Evolutionary conservation across 257 asterid genomes (phyloP).

Genomic region (Catharanthus roseus): DNA sequence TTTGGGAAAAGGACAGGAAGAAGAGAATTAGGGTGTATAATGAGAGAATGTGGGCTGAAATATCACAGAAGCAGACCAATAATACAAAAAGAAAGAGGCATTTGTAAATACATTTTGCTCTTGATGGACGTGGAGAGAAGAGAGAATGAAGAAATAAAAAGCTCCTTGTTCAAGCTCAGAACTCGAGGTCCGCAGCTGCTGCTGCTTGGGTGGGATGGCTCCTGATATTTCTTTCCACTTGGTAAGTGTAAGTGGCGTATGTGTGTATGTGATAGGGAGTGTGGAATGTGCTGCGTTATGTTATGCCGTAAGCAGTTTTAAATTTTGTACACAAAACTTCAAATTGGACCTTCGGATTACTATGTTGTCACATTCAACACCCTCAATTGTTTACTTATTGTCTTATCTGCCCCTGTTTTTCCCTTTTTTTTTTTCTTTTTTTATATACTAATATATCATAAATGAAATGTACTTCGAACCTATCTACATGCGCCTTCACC

Average conservation of each 20-base stretch:
- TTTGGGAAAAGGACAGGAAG: slow-evolving; percentile 8
- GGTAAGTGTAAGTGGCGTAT: neutral
- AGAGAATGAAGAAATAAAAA: neutral
- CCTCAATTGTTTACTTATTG: neutral
- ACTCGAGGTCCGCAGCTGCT: slow-evolving; percentile 7
- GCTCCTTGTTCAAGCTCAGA: slow-evolving; percentile 2
- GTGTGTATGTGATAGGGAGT: too few species aligned
- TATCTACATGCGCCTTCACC: too few species aligned
- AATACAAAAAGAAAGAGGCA: neutral
- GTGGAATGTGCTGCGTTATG: neutral
- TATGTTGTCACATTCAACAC: neutral
- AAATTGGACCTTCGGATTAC: neutral
- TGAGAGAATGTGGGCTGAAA: slow-evolving; percentile 10
- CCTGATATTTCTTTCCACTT: too few species aligned
- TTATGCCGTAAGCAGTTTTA: neutral
- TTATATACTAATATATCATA: too few species aligned
- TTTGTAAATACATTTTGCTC: neutral
- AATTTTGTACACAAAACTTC: neutral
- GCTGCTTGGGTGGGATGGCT: too few species aligned
- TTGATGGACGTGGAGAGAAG: too few species aligned
- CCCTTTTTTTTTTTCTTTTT: too few species aligned
- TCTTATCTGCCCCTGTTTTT: neutral
- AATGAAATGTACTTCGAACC: too few species aligned
- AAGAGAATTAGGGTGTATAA: neutral
- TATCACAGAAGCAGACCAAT: slow-evolving; percentile 1